These are phyloP conservation scores for Annulohypoxylon moriforme DNA, from an alignment of 495 filamentous ascomycete species.

Conservation along the genomic window DNA sequence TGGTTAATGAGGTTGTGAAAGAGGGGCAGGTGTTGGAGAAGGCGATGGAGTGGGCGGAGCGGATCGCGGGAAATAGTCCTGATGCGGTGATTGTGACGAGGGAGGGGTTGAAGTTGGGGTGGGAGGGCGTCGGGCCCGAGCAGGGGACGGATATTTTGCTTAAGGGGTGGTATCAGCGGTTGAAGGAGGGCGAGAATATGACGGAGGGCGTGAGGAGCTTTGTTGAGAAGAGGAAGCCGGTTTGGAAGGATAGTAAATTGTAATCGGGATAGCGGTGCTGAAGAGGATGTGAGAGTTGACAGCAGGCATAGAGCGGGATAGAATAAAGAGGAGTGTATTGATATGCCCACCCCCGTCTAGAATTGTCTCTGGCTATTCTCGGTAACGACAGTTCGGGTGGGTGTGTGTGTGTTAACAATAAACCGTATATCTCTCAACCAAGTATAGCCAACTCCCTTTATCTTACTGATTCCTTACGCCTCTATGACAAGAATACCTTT, in stretches of 20 bases:
- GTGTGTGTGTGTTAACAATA: no score
- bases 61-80: constrained; percentile 72
- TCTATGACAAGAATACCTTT: neutral
- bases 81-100: constrained; percentile 76
- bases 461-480: no score
- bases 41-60: constrained; percentile 61
- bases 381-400: no score
- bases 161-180: constrained; percentile 66
- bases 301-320: no score
- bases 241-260: constrained; percentile 79
- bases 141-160: constrained; percentile 69
- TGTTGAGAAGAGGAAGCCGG: constrained; percentile 78
- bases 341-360: no score
- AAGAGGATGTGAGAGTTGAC: no score
- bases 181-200: constrained; percentile 78
- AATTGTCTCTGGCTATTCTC: no score
- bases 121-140: constrained; percentile 73
- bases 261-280: constrained; percentile 46
- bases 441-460: no score
- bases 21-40: constrained; percentile 53
- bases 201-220: constrained; percentile 82
- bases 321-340: no score
- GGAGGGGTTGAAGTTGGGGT: constrained; percentile 72
- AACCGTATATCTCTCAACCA: no score
- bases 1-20: constrained; percentile 74